A percentile compares a stretch with the other conserved stretches of the same genome.
phyloP scores from a whole-genome alignment of 2,329 filamentous ascomycete species.

The Fusarium pseudoanthophilum region DNA sequence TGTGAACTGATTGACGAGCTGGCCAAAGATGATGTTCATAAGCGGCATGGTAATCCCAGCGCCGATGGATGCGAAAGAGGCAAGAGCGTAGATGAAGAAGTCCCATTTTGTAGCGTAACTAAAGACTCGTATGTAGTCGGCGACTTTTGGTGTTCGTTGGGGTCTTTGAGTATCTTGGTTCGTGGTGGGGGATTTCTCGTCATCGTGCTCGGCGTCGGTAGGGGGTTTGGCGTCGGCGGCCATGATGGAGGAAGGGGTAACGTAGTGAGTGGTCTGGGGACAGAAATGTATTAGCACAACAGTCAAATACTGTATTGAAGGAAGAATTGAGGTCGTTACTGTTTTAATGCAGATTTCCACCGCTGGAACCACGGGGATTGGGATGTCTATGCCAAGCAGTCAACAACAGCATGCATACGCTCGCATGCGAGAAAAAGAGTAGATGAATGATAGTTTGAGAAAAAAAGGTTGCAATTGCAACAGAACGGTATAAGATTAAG shows the following conservation, averaged over 20 bases:
- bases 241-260: background rate
- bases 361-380: background rate
- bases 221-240: background rate
- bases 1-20: constrained; percentile 46
- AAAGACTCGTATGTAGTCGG: constrained; percentile 45
- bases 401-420: background rate
- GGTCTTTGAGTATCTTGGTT: background rate
- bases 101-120: constrained; percentile 48
- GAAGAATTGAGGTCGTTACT: background rate
- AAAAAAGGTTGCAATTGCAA: background rate
- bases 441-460: rapidly evolving
- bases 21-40: constrained; percentile 52
- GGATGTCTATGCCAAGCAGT: background rate
- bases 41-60: constrained; percentile 50
- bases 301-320: rapidly evolving
- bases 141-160: constrained; percentile 24
- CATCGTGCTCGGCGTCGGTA: background rate
- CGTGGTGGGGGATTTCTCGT: background rate
- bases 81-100: constrained; percentile 44
- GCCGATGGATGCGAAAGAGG: constrained; percentile 47
- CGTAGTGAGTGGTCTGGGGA: background rate
- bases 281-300: background rate
- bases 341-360: background rate
- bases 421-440: background rate
- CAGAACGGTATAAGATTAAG: rapidly evolving